phyloP scores from a whole-genome alignment of 352 stramenopile genomes.

The Peronospora destructor region DNA sequence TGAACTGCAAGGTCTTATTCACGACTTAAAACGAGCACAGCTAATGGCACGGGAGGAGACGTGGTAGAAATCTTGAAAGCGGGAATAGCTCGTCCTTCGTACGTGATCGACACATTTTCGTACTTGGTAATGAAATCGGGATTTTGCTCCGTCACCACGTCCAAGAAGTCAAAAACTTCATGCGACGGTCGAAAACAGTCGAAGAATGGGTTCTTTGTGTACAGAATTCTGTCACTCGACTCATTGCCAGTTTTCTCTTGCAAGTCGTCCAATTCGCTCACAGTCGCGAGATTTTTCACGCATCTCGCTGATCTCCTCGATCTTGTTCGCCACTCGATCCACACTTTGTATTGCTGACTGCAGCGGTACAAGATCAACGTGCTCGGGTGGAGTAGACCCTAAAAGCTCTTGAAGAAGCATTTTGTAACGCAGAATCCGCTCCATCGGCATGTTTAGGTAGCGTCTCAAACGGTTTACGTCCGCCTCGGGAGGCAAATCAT shows the following conservation, averaged over 20 bases:
- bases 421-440: conserved; percentile 80
- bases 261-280: conserved; percentile 36
- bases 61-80: conserved; percentile 56
- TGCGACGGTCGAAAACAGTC: conserved; percentile 63
- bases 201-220: conserved; percentile 55
- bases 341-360: conserved; percentile 70
- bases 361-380: conserved; percentile 67
- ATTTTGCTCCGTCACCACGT: conserved; percentile 39
- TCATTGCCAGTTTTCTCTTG: conserved; percentile 7
- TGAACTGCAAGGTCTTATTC: conserved; percentile 57
- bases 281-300: conserved; percentile 60
- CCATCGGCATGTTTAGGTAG: conserved; percentile 86
- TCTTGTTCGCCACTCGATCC: conserved; percentile 64
- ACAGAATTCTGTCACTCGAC: conserved; percentile 20
- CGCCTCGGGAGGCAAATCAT: conserved; percentile 59
- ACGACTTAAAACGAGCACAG: conserved; percentile 62
- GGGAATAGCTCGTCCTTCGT: conserved; percentile 45
- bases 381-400: conserved; percentile 50
- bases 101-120: conserved; percentile 43
- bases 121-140: conserved; percentile 44
- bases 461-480: conserved; percentile 53
- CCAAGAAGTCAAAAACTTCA: conserved; percentile 58
- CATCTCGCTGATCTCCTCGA: conserved; percentile 73
- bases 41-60: conserved; percentile 51
- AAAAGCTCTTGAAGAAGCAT: conserved; percentile 78